Evolutionary conservation across 2,329 filamentous ascomycete genomes (phyloP).

Genomic region (Gnomoniopsis sp.): DNA sequence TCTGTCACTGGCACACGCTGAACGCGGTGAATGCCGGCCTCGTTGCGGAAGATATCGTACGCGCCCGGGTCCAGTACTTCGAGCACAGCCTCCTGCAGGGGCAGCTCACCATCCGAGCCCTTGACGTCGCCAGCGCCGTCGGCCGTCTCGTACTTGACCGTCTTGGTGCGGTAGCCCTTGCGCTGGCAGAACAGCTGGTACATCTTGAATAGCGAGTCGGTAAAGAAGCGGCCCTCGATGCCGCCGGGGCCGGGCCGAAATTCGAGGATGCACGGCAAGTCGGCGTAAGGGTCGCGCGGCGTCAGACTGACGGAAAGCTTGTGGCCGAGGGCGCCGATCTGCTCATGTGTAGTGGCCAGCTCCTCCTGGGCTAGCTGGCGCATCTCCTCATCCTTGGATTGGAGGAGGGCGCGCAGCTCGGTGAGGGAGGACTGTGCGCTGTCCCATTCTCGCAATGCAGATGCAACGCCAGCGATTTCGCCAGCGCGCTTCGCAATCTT

Average conservation of each 20-base stretch:
- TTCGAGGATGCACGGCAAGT: conserved; percentile 86
- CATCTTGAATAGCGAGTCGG: conserved; percentile 84
- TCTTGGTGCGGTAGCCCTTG: conserved; percentile 59
- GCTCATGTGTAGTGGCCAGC: conserved; percentile 60
- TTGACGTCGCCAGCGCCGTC: conserved; percentile 59
- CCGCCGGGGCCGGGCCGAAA: conserved; percentile 90
- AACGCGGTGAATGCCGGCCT: conserved; percentile 92
- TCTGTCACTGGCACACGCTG: conserved; percentile 92
- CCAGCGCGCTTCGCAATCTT: conserved; percentile 57
- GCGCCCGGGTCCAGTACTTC: conserved; percentile 75
- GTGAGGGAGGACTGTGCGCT: conserved; percentile 46
- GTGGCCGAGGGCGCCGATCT: conserved; percentile 60
- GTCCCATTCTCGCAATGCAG: conserved; percentile 58
- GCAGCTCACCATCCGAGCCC: conserved; percentile 57
- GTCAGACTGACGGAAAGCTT: conserved; percentile 75
- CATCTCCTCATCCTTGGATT: conserved; percentile 64
- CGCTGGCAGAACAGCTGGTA: conserved; percentile 76
- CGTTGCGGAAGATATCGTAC: conserved; percentile 77
- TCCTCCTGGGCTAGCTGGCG: conserved; percentile 78
- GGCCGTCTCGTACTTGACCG: conserved; percentile 77
- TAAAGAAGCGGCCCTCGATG: conserved; percentile 86
- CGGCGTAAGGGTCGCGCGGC: conserved; percentile 83
- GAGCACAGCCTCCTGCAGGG: conserved; percentile 82
- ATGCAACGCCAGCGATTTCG: conserved; percentile 56
- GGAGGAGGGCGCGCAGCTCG: conserved; percentile 51